Evolutionary conservation across 2,329 filamentous ascomycete genomes (phyloP), one percentile per base, ranked within the genome.

Genomic region (Lojkania enalia): DNA sequence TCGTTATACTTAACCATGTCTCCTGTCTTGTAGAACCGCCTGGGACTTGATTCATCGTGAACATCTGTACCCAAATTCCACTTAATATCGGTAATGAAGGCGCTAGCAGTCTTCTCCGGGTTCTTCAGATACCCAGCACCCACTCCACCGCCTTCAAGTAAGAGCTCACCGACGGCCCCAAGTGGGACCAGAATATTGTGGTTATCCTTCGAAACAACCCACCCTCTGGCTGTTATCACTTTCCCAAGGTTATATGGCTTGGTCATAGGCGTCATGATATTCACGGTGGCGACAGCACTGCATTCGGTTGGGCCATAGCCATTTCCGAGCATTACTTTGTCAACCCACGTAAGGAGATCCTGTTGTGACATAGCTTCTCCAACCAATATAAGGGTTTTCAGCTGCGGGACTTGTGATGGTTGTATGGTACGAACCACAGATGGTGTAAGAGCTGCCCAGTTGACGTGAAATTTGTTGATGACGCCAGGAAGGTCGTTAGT

Each of bases 361-460:
- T 62, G 58, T 19, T 62, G 61, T 2, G 59, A 62, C 55, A 69
- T 62, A 2, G 60, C 58, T 35, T 70, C 67, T 13, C 67, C 67
- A 25, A 59, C 61, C 4, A 69, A 48, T 2, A 61, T 44, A 13
- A 70, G 51, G 0, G 53, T 59, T 30, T 61, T 52, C 1, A 69
- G 46, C 11, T 42, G 32, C 5, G 64, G 60, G 1, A 67, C 55
- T 20, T 64, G 54, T 1, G 55, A 54, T 4, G 60, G 64, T 16
- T 62, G 50, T 35, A 69, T 60, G 20, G 56, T 63, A 2, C 58
- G 55, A 2, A 67, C 57, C 7, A 67, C 55, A 0, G 74, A 72
- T 1, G 77, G 76, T 0, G 76, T 78, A 13, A 77, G 55, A 41
- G 70, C 63, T 9, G 70, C 66, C 63, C 70, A 74, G 25, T 77